Evolutionary conservation across 179 eudicot species (phyloP).

Genomic region (Beta macrorhiza): DNA sequence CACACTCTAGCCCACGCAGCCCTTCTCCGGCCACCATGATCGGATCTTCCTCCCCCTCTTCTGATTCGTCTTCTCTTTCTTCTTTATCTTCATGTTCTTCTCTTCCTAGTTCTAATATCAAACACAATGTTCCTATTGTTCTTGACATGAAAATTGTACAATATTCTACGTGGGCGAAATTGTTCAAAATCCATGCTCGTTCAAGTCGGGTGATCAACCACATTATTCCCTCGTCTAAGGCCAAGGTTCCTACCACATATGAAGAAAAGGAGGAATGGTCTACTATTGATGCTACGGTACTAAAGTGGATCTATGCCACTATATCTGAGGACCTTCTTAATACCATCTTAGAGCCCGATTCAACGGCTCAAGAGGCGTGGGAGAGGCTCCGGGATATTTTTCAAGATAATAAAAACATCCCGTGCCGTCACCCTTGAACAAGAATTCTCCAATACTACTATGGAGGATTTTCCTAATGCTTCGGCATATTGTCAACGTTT

Average conservation of each 20-base stretch:
- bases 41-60: too few relatives aligned
- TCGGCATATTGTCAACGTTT: slow-evolving; percentile 28
- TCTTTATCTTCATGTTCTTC: too few relatives aligned
- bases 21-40: too few relatives aligned
- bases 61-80: too few relatives aligned
- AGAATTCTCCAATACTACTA: neutral
- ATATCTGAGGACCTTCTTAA: neutral
- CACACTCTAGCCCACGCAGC: too few relatives aligned
- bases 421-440: slow-evolving; percentile 22
- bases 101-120: too few relatives aligned
- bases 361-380: slow-evolving; percentile 24
- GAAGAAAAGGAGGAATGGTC: neutral
- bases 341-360: slow-evolving; percentile 21
- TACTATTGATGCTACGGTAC: neutral
- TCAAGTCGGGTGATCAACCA: neutral
- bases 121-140: too few relatives aligned
- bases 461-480: slow-evolving; percentile 17
- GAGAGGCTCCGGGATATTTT: neutral
- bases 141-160: neutral
- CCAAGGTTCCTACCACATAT: neutral
- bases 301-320: neutral
- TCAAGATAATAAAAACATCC: slow-evolving; percentile 22
- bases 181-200: neutral
- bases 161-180: neutral
- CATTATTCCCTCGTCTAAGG: neutral